A percentile compares a stretch with the other conserved stretches of the same genome.
Conservation (phyloP, 352 stramenopile species). For the Phytopythium oedochilum region DNA sequence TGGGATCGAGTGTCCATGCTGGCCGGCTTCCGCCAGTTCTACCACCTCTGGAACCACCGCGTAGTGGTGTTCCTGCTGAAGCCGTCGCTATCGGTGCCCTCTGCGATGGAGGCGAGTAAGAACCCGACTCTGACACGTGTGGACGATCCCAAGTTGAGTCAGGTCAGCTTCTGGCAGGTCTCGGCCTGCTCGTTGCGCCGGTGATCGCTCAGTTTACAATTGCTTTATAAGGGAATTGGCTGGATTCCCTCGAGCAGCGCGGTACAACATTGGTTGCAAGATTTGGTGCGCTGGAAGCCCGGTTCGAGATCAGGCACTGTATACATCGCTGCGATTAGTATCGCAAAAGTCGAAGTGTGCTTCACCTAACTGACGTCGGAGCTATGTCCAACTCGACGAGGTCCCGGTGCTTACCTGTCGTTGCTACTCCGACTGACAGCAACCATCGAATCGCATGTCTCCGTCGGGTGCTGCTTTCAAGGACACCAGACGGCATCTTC, state of each 20-base stretch:
- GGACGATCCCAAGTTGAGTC: background rate
- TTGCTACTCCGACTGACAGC: constrained; percentile 5
- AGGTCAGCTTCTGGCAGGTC: background rate
- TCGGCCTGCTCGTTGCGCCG: background rate
- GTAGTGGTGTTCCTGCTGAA: background rate
- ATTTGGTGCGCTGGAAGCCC: too few relatives aligned
- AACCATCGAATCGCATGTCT: constrained; percentile 5
- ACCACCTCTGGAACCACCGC: constrained; percentile 10
- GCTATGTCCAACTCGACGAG: constrained; percentile 8
- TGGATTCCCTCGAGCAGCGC: too few relatives aligned
- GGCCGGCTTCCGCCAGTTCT: background rate
- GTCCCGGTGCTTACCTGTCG: constrained; percentile 7
- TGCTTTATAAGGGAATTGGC: too few relatives aligned
- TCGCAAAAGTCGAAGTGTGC: too few relatives aligned
- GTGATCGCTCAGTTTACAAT: too few relatives aligned
- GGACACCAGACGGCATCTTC: constrained; percentile 4
- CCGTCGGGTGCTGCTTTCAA: constrained; percentile 6
- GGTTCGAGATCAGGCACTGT: too few relatives aligned
- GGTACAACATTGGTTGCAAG: too few relatives aligned
- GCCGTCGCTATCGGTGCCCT: too few relatives aligned
- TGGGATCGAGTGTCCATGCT: constrained; percentile 6
- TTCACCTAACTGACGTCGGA: constrained; percentile 5
- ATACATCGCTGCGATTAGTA: too few relatives aligned
- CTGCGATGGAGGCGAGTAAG: background rate
- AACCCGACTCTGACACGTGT: background rate